phyloP scores from a whole-genome alignment of 345 rosid genomes.

The Alliaria petiolata region DNA sequence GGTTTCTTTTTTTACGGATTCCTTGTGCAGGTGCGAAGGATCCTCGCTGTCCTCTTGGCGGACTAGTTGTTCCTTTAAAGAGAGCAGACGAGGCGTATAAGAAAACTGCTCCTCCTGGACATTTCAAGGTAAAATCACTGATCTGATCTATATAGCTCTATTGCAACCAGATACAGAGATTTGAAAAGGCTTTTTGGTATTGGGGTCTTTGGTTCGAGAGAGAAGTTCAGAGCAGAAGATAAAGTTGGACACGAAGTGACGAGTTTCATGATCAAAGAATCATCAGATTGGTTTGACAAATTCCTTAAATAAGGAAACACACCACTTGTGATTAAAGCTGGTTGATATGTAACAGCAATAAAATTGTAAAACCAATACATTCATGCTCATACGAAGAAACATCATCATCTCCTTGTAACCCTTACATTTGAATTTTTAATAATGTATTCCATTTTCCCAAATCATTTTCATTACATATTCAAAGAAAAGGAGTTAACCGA shows the following conservation, averaged over 20 bases:
- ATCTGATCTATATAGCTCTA: not conserved
- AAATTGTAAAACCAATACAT: not conserved
- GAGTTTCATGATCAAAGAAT: constrained; percentile 62
- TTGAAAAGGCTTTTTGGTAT: not conserved
- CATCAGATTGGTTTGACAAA: constrained; percentile 74
- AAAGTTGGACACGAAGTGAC: constrained; percentile 71
- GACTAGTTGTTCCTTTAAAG: constrained; percentile 47
- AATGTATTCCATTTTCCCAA: too few relatives aligned
- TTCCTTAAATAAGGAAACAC: constrained; percentile 35
- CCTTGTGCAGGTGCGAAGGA: constrained; percentile 56
- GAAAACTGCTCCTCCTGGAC: constrained; percentile 34
- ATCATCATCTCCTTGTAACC: constrained; percentile 1
- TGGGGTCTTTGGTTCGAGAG: not conserved
- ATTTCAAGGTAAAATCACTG: constrained; percentile 47
- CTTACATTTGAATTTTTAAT: not conserved
- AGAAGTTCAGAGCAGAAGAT: constrained; percentile 62
- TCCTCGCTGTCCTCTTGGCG: constrained; percentile 76
- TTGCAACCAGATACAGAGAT: not conserved
- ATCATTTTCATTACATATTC: not conserved
- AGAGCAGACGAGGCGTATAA: constrained; percentile 46
- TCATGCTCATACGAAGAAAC: not conserved
- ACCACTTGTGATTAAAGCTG: not conserved
- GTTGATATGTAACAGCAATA: not conserved
- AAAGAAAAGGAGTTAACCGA: not conserved
- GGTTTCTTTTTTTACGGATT: not conserved